Evolutionary conservation across 108 stramenopile species (phyloP).

Genomic region (Cyclotella cryptica): DNA sequence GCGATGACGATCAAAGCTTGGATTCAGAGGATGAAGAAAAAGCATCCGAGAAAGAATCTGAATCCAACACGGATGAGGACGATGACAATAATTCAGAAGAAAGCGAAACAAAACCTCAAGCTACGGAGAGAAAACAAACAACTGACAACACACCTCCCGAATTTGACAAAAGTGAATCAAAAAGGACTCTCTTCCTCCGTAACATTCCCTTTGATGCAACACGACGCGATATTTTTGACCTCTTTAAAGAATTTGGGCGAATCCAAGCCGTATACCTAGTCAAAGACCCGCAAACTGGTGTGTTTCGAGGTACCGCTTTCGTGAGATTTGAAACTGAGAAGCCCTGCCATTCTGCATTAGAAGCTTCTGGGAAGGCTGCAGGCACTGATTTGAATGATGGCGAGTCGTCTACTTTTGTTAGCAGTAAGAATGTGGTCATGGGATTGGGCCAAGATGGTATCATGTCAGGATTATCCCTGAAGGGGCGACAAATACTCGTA

Average conservation of each 20-base stretch:
- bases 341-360: constrained; percentile 27
- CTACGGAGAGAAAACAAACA: constrained; percentile 33
- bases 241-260: constrained; percentile 83
- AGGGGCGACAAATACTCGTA: constrained; percentile 70
- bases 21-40: constrained; percentile 40
- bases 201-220: constrained; percentile 97
- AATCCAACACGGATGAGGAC: constrained; percentile 43
- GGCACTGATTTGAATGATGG: constrained; percentile 5
- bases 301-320: constrained; percentile 90
- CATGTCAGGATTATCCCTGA: constrained; percentile 56
- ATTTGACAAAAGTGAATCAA: constrained; percentile 42
- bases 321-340: constrained; percentile 71
- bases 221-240: constrained; percentile 82
- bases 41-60: constrained; percentile 40
- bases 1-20: constrained; percentile 26
- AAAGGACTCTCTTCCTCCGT: constrained; percentile 90
- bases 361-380: constrained; percentile 34
- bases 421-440: constrained; percentile 44
- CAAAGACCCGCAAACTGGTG: constrained; percentile 84
- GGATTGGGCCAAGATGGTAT: constrained; percentile 35
- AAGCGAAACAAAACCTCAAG: constrained; percentile 31
- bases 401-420: constrained; percentile 31
- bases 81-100: constrained; percentile 45
- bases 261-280: constrained; percentile 90
- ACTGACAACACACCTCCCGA: constrained; percentile 21